Conservation (phyloP, 345 rosid genomes). For the Camelina sativa region DNA sequence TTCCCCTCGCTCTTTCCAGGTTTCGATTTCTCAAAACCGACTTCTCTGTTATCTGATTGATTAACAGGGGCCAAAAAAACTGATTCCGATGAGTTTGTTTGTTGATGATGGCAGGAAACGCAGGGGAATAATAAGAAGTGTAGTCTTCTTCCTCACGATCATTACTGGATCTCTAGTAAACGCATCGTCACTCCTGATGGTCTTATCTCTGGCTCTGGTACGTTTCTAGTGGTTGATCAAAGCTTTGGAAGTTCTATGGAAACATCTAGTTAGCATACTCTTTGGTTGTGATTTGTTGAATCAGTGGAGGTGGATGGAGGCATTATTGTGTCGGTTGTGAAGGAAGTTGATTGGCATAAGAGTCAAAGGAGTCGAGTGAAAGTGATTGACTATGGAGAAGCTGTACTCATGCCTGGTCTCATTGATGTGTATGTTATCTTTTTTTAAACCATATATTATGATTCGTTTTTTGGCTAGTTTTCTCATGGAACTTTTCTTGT, state of each 20-base stretch:
- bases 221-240: background rate
- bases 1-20: conserved; percentile 57
- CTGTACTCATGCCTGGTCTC: conserved; percentile 95
- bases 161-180: conserved; percentile 77
- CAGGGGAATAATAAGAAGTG: conserved; percentile 48
- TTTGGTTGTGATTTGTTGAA: background rate
- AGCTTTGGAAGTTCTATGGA: background rate
- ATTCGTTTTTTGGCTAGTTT: too few relatives aligned
- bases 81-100: conserved; percentile 7
- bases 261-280: background rate
- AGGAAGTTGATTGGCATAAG: conserved; percentile 65
- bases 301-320: conserved; percentile 79
- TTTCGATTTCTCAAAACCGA: background rate
- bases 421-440: conserved; percentile 73
- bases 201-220: conserved; percentile 85
- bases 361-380: conserved; percentile 49
- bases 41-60: conserved; percentile 2
- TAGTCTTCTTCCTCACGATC: conserved; percentile 71
- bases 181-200: conserved; percentile 75
- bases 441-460: background rate
- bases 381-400: conserved; percentile 76
- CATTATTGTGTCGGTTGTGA: conserved; percentile 60
- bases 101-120: conserved; percentile 44
- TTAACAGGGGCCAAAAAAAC: background rate
- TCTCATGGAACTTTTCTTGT: conserved; percentile 12